Percentiles rank a stretch among this genome's conserved stretches.
These are phyloP conservation scores for Lathyrus sativus DNA, from an alignment of 306 rosid genomes.

Conservation along the genomic window DNA sequence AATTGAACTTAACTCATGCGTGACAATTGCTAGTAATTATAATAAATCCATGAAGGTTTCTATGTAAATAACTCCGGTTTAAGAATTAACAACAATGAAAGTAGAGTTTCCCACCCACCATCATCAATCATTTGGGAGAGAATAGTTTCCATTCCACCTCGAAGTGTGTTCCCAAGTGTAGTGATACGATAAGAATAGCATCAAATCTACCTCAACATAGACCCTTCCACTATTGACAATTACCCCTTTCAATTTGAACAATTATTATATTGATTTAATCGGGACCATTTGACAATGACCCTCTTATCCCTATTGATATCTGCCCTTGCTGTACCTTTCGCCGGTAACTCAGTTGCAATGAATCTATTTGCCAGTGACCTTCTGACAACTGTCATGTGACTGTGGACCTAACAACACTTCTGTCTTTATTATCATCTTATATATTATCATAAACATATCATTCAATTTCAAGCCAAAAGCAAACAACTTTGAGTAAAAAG, in stretches of 20 bases:
- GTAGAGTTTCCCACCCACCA: too few relatives aligned
- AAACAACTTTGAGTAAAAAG: slow-evolving; percentile 40
- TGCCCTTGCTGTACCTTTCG: slow-evolving; percentile 28
- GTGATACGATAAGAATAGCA: slow-evolving; percentile 15
- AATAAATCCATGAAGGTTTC: too few relatives aligned
- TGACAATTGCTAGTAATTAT: too few relatives aligned
- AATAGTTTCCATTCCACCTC: neutral
- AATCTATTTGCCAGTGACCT: slow-evolving; percentile 12
- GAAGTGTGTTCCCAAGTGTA: slow-evolving; percentile 23
- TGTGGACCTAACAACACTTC: slow-evolving; percentile 53
- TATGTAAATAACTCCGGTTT: too few relatives aligned
- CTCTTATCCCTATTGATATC: slow-evolving; percentile 39
- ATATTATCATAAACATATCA: slow-evolving; percentile 36
- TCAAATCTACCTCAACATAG: neutral
- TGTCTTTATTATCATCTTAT: slow-evolving; percentile 39
- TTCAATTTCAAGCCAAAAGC: slow-evolving; percentile 37
- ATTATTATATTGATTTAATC: neutral
- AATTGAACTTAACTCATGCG: too few relatives aligned
- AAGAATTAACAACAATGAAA: too few relatives aligned
- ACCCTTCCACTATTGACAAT: neutral
- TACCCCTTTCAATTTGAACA: slow-evolving; percentile 16
- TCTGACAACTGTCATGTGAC: slow-evolving; percentile 87
- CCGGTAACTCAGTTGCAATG: slow-evolving; percentile 32
- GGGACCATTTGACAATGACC: slow-evolving; percentile 38
- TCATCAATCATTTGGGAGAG: neutral